These are phyloP conservation scores for Zizania latifolia DNA, from an alignment of 176 grass and related monocot species.

Conservation along the genomic window DNA sequence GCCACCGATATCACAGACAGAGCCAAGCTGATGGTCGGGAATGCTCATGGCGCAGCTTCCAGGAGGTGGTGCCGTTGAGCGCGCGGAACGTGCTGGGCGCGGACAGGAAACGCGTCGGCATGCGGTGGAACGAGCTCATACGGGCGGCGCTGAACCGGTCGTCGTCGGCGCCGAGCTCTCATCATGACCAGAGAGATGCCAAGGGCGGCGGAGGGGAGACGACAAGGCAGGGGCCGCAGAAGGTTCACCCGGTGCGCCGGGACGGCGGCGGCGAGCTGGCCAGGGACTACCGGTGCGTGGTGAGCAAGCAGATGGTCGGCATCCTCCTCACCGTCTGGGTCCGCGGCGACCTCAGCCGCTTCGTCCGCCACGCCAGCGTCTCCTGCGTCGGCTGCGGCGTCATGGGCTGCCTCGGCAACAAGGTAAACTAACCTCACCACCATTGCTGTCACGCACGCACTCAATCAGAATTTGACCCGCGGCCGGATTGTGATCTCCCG, in stretches of 20 bases:
- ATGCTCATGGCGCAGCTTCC: constrained; percentile 59
- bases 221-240: neutral
- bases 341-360: constrained; percentile 57
- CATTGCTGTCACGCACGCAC: neutral
- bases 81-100: constrained; percentile 81
- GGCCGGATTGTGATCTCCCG: no score
- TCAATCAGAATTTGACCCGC: no score
- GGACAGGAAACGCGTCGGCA: constrained; percentile 59
- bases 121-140: constrained; percentile 77
- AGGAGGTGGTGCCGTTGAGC: constrained; percentile 87
- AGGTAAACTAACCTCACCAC: constrained; percentile 27
- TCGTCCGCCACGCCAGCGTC: constrained; percentile 62
- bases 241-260: constrained; percentile 35
- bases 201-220: neutral
- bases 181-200: neutral
- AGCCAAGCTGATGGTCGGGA: neutral
- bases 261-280: neutral
- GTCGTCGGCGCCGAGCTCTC: neutral
- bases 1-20: neutral
- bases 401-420: constrained; percentile 91
- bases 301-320: constrained; percentile 99
- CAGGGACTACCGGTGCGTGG: constrained; percentile 56
- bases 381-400: constrained; percentile 80
- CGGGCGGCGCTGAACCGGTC: constrained; percentile 61
- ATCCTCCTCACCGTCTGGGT: constrained; percentile 81